Base-by-base conservation (phyloP, 108 stramenopile species). In the Hondaea fermentalgiana region DNA sequence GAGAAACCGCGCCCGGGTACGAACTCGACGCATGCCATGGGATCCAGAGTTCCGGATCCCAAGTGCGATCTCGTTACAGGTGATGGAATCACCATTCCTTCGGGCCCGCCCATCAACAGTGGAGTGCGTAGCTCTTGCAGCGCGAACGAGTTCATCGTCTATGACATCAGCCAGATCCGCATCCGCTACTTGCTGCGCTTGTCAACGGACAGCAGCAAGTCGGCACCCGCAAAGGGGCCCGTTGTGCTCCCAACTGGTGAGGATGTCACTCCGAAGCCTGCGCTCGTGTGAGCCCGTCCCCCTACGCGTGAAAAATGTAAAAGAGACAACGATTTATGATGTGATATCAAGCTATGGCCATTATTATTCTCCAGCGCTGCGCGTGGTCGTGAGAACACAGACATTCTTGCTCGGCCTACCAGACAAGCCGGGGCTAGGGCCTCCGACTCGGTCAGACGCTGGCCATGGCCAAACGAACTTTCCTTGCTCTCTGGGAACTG, bases 141-240 rank as follows among this genome's bases (percentile, higher is more conserved):
- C 71, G 72, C 87, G 58, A 90, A 92, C 87, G 92, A 92, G 64
- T 89, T 88, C 57, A 72, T 92, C 60, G 89, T 89, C 28, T 92
- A 92, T 71, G 60, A 92, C 6, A 90, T 87, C 59, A 42, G 51
- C 0, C 92, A 91, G 60, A 60, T 90, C 28, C 87, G 89, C 14
- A 59, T 92, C 88, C 89, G 90, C 35, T 92, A 92, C 87, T 64
- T 92, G 19, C 5, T 92, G 0, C 90, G 88, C 28, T 14, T 88
- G 21, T 53, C 76, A 1, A 28, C 28, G 45, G 49, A 53, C 28
- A 0, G 1, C 19, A 53, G 25, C 49, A 83, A 35, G 76, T 17
- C 76, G 8, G 19, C 28, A 45, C 17, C 76, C 2, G 2, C 51
- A 12, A 12, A 12, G 12, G 76, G 76, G n/a, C 45, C 51, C 12